Evolutionary conservation across 1,139 yeast genomes (phyloP).

Genomic region (Candida sp.): DNA sequence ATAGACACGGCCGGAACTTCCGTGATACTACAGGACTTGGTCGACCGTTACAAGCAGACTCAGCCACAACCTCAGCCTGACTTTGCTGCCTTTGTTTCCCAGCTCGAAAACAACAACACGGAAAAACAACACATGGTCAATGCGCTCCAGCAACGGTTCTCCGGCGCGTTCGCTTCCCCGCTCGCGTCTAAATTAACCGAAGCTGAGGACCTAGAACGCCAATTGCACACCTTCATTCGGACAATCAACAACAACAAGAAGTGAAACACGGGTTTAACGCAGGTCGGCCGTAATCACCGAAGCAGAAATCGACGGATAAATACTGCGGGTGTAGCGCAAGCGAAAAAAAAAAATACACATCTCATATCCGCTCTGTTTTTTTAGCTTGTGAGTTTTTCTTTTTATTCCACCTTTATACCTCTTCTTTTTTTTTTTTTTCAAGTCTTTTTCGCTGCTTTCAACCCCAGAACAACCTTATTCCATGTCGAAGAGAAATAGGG

Average conservation of each 20-base stretch:
- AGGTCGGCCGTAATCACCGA: too few species aligned
- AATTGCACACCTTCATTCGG: constrained; percentile 20
- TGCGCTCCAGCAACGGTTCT: not conserved
- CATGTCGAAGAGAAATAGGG: constrained; percentile 19
- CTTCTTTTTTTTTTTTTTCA: not conserved
- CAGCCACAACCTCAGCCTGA: constrained; percentile 4
- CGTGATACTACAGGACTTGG: constrained; percentile 20
- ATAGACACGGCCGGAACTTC: constrained; percentile 42
- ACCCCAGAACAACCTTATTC: not conserved
- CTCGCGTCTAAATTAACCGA: constrained; percentile 11
- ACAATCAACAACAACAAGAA: constrained; percentile 15
- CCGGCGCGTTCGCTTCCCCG: constrained; percentile 1
- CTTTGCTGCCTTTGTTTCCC: constrained; percentile 11
- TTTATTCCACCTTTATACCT: not conserved
- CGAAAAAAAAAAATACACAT: too few species aligned
- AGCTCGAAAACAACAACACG: constrained; percentile 1
- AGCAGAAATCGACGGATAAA: too few species aligned
- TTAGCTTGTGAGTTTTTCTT: not conserved
- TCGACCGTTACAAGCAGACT: constrained; percentile 9
- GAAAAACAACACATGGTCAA: constrained; percentile 5
- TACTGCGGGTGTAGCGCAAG: too few species aligned
- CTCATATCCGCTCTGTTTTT: too few species aligned
- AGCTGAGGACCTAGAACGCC: constrained; percentile 17
- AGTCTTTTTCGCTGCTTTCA: too few species aligned
- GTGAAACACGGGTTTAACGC: not conserved